Base-by-base conservation (phyloP, 768 basidiomycete genomes). In the Tricholoma matsutake region DNA sequence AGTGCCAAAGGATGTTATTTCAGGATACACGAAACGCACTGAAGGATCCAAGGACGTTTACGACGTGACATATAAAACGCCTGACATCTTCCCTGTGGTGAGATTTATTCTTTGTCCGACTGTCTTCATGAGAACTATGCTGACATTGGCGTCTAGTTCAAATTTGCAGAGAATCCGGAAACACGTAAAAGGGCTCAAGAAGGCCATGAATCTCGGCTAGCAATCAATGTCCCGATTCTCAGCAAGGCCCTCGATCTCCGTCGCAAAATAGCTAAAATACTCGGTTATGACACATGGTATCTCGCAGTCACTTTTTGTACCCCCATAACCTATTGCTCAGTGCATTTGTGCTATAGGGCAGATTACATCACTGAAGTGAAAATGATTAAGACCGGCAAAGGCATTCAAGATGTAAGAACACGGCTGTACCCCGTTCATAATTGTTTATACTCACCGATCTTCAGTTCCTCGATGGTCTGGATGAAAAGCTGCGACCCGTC, bases 341-440 rank as follows among this genome's bases (percentile, higher is more conserved):
- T 53, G 10, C 32, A 43, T 22, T 39, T 29, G n/a, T 22, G 8
- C 32, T 9, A 3, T 32, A 80, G 79, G 84, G 93, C 91, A 1
- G 92, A 91, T 72, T 94, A 88, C 70, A 73, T 87, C 41, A 92
- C 93, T 1, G 93, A 95, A 70, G 82, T 85, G 51, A 92, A 92
- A 77, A 94, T 94, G 92, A 84, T 90, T 64, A 93, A 94, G 73
- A 81, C 78, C 37, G 87, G 83, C 1, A 75, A 83, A 49, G 82
- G 80, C 20, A 86, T 89, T 7, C 72, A 79, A 64, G 77, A 85
- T 56, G 90, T 86, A 67, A 62, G 59, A 34, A 9, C 28, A 14
- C 7, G 13, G 13, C 35, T 29, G 55, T 3, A 45, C 53, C 20
- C 7, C 20, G 20, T 22, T 29, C 28, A 22, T 39, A 18, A 14